phyloP scores from a whole-genome alignment of 495 filamentous ascomycete genomes.

The Podospora bellae-mahoneyi region DNA sequence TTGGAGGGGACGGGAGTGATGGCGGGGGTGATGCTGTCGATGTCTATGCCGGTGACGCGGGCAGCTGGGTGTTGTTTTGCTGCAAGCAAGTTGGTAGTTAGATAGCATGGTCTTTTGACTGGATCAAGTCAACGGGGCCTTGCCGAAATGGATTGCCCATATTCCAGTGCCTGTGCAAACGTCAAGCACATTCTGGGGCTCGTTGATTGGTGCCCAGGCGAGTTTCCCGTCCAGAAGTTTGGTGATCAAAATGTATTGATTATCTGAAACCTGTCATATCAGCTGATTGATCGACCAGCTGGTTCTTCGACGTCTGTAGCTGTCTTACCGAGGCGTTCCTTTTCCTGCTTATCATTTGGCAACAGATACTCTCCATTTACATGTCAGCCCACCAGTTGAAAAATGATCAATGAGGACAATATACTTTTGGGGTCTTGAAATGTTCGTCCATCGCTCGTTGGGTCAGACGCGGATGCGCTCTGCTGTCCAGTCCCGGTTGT shows the following conservation, averaged over 20 bases:
- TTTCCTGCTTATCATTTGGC: neutral
- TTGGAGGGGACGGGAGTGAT: neutral
- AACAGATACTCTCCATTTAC: neutral
- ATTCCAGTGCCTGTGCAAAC: neutral
- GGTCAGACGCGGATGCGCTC: neutral
- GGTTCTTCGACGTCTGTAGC: neutral
- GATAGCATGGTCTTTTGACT: neutral
- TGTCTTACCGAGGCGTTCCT: neutral
- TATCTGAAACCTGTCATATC: neutral
- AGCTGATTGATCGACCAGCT: neutral
- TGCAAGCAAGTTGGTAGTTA: neutral
- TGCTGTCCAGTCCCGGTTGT: neutral
- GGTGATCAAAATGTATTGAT: neutral
- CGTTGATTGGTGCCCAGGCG: neutral
- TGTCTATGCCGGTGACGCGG: neutral
- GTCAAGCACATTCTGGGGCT: neutral
- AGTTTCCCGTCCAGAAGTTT: neutral
- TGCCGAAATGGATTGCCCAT: neutral
- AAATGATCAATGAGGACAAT: neutral
- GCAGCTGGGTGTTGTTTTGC: neutral
- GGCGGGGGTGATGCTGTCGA: neutral
- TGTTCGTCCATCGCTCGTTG: neutral
- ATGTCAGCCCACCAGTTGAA: no score
- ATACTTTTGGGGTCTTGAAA: neutral
- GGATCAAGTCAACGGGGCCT: neutral